These are phyloP conservation scores for Erysimum cheiri DNA, from an alignment of 441 rosid species.

Conservation along the genomic window DNA sequence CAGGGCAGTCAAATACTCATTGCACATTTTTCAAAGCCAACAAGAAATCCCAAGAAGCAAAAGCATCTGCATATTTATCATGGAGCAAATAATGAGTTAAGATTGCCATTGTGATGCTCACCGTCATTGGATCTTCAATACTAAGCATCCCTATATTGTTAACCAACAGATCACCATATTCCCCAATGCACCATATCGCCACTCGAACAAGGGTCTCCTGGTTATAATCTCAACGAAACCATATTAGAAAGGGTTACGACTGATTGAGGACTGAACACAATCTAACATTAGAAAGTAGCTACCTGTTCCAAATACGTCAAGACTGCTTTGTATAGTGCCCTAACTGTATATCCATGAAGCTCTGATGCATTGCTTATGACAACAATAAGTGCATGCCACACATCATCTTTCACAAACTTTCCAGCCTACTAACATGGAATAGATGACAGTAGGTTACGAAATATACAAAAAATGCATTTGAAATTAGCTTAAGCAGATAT, in stretches of 20 bases:
- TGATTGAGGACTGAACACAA: slow-evolving; percentile 21
- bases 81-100: slow-evolving; percentile 5
- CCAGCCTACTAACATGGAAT: slow-evolving; percentile 85
- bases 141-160: slow-evolving; percentile 86
- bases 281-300: slow-evolving; percentile 35
- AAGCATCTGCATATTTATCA: slow-evolving; percentile 16
- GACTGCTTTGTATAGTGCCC: slow-evolving; percentile 85
- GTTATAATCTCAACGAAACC: slow-evolving; percentile 31
- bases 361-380: slow-evolving; percentile 94
- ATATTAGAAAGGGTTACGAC: slow-evolving; percentile 30
- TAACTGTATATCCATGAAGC: slow-evolving; percentile 94
- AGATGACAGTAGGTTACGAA: slow-evolving; percentile 43
- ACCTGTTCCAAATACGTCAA: slow-evolving; percentile 90
- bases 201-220: slow-evolving; percentile 96
- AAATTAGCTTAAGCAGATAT: slow-evolving; percentile 11
- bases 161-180: slow-evolving; percentile 95
- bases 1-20: slow-evolving; percentile 45
- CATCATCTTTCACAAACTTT: slow-evolving; percentile 97
- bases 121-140: slow-evolving; percentile 88
- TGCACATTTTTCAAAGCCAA: slow-evolving; percentile 20
- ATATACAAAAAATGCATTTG: slow-evolving; percentile 23
- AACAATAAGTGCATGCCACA: slow-evolving; percentile 93
- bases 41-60: slow-evolving; percentile 9
- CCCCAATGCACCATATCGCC: slow-evolving; percentile 99
- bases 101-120: slow-evolving; percentile 49